Conservation (phyloP, 192 early-diverging fungal species). For the Coemansia nantahalensis region DNA sequence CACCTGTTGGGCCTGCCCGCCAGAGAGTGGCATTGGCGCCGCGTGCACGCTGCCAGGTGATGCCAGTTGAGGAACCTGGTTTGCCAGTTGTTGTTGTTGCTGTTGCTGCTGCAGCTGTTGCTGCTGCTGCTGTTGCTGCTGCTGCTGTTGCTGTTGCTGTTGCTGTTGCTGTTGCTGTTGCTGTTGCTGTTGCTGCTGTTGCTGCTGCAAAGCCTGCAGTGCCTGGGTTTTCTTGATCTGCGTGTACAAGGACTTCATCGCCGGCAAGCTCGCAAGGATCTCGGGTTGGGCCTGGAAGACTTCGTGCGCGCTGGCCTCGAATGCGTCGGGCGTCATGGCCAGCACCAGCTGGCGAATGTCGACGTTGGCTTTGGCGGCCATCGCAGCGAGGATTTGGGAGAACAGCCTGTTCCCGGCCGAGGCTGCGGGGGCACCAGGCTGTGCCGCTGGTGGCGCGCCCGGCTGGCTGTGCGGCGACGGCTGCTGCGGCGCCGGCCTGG, state of each 20-base stretch:
- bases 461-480: slow-evolving; percentile 4
- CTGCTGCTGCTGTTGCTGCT: slow-evolving; percentile 13
- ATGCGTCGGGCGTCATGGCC: slow-evolving; percentile 23
- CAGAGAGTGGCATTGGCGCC: neutral
- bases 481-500: slow-evolving; percentile 5
- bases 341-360: slow-evolving; percentile 22
- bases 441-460: slow-evolving; percentile 23
- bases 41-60: slow-evolving; percentile 14
- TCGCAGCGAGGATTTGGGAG: slow-evolving; percentile 4
- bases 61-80: slow-evolving; percentile 16
- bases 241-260: slow-evolving; percentile 15
- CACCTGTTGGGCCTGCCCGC: slow-evolving; percentile 1
- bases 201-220: slow-evolving; percentile 4
- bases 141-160: slow-evolving; percentile 3
- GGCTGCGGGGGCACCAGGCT: slow-evolving; percentile 4
- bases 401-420: slow-evolving; percentile 14
- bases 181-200: slow-evolving; percentile 12
- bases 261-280: slow-evolving; percentile 12
- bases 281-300: slow-evolving; percentile 28
- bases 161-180: slow-evolving; percentile 8
- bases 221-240: slow-evolving; percentile 16
- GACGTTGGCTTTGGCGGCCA: slow-evolving; percentile 13
- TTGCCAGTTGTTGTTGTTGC: slow-evolving; percentile 6
- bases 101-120: slow-evolving; percentile 10
- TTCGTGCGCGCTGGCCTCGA: slow-evolving; percentile 34